Percentiles rank a stretch among this genome's conserved stretches.
Evolutionary conservation across 768 basidiomycete species (phyloP).

Genomic region (Royoungia palumana): DNA sequence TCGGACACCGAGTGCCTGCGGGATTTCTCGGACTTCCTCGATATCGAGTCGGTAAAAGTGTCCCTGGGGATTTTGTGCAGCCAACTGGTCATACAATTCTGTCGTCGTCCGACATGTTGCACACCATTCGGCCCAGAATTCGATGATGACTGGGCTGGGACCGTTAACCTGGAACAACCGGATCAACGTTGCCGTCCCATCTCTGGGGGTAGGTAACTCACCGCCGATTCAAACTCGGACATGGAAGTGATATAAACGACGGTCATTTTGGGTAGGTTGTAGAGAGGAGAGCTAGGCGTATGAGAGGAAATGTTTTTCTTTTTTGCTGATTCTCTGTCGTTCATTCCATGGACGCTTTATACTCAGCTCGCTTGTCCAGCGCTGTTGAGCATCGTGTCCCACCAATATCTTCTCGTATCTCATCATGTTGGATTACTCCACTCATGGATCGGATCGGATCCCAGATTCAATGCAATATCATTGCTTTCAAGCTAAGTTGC

Average conservation of each 20-base stretch:
- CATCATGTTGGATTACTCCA: conserved; percentile 17
- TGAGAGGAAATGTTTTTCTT: conserved; percentile 11
- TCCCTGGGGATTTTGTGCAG: conserved; percentile 24
- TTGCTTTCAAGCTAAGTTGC: conserved; percentile 13
- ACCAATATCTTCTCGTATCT: conserved; percentile 10
- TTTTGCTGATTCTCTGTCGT: conserved; percentile 13
- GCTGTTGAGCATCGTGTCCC: conserved; percentile 13
- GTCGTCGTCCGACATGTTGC: conserved; percentile 21
- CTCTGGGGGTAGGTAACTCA: conserved; percentile 7
- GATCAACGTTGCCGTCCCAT: conserved; percentile 7
- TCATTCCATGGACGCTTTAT: conserved; percentile 23
- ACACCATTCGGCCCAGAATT: conserved; percentile 34
- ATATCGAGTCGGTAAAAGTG: conserved; percentile 32
- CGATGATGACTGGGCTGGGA: conserved; percentile 25
- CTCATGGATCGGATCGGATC: conserved; percentile 21
- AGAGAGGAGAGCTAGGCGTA: conserved; percentile 14
- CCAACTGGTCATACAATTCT: conserved; percentile 22
- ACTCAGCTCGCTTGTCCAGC: conserved; percentile 22
- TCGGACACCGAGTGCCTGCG: conserved; percentile 23
- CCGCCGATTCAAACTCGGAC: conserved; percentile 24
- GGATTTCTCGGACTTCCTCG: conserved; percentile 27
- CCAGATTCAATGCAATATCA: conserved; percentile 20
- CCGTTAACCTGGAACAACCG: conserved; percentile 15
- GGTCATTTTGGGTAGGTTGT: conserved; percentile 16
- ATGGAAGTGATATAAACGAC: conserved; percentile 25